These are phyloP conservation scores for Dendrocalamus latiflorus DNA, from an alignment of 202 grass and related monocot species.

Conservation along the genomic window DNA sequence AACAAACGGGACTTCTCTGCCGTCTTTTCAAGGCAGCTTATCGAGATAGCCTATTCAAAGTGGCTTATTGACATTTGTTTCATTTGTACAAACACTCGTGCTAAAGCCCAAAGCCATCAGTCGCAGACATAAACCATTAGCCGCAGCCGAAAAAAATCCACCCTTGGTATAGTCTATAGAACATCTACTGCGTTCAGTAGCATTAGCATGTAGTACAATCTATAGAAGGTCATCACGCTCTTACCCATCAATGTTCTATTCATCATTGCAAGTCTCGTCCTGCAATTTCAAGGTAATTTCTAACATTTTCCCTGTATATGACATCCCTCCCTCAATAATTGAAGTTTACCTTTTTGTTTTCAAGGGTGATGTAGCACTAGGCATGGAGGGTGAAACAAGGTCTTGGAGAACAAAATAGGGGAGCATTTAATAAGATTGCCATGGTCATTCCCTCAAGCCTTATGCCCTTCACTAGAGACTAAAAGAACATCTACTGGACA, in stretches of 20 bases:
- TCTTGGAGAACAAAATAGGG: neutral
- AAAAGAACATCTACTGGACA: neutral
- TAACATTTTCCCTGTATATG: neutral
- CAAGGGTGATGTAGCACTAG: neutral
- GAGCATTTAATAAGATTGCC: neutral
- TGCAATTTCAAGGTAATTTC: neutral
- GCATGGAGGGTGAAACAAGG: neutral
- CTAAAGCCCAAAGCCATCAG: no score
- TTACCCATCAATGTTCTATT: neutral
- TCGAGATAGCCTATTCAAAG: no score
- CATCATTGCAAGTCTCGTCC: neutral
- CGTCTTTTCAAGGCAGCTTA: no score
- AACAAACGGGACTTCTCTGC: no score
- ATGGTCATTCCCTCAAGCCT: neutral
- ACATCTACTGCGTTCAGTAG: neutral
- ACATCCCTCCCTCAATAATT: neutral
- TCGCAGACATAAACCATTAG: no score
- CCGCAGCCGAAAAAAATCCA: no score
- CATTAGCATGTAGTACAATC: neutral
- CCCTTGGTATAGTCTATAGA: no score
- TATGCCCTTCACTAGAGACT: neutral
- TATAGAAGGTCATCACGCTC: neutral
- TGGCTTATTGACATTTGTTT: no score
- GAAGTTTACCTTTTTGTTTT: neutral
- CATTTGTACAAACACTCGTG: no score